Base-by-base conservation (phyloP, 2,329 filamentous ascomycete species). In the Ramichloridium luteum region DNA sequence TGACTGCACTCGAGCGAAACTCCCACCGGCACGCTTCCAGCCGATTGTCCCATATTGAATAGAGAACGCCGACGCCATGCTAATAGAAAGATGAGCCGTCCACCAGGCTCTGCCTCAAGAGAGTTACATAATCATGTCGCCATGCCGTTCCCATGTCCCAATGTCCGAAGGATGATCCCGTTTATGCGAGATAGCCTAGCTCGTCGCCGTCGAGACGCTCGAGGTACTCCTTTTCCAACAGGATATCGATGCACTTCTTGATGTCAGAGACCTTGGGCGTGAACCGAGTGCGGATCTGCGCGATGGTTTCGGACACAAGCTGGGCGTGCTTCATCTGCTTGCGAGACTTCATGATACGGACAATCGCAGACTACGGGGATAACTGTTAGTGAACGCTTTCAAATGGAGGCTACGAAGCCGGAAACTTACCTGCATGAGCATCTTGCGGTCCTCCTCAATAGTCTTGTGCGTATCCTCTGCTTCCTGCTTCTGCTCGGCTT, bases 221-320 rank as follows among this genome's bases (percentile, higher is more conserved):
- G 29, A 98, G 73, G 52, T 98, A 98, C 59, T 98, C 90, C 68
- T 98, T 98, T 67, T 98, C 90, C 43, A 98, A 77, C 25, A 98
- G 70, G 43, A 93, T 93, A 60, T 98, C 90, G 56, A 98, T 96
- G 60, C 90, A 94, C 66, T 96, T 98, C 68, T 98, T 98, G 72
- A 98, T 98, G 48, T 98, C 90, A 11, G 74, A 69, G 16, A 98
- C 72, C 62, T 93, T 93, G 25, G 90, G 90, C 36, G 85, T 77
- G 60, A 98, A 98, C 25, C 90, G 82, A 25, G 76, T 77, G 56
- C 81, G 83, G 57, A 98, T 94, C 60, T 96, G 90, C 52, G 78
- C 80, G 57, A 98, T 96, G 14, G 86, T 92, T 62, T 98, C 90
- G 53, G 83, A 79, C 33, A 98, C 85, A 9, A 98, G 77, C 53